Evolutionary conservation across 1,284 basidiomycete genomes (phyloP), one percentile per base, ranked within the genome.

Genomic region (Boletus putidus): DNA sequence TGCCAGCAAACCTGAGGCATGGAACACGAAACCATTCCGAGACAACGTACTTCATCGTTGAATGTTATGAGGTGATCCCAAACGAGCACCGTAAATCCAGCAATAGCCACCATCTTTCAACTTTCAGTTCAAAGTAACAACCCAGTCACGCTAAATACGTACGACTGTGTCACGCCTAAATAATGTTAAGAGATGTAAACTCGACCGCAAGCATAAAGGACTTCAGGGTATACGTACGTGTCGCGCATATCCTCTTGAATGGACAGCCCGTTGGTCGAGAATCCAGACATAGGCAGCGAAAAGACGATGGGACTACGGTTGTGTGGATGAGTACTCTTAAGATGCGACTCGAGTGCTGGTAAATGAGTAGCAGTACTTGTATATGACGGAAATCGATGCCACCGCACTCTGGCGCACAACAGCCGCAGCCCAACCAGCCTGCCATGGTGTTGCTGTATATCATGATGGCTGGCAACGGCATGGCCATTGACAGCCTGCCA

Each of bases 41-140:
- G 42, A 43, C 21, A 9, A 58, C 68, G 5, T 56, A 79, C 76
- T 65, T 81, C 78, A 31, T 78, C 75, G 4, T 60, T 65, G 49
- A 82, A 76, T 2, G 80, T 79, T 59, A 79, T 62, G 18, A 79
- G 33, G 59, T 82, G 80, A 54, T 82, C 81, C 74, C 77, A 82
- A 18, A 81, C 58, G n/a, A 82, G 70, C 16, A 78, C 64, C 9
- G 76, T 76, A 62, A 77, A 77, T 49, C 73, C 74, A 16, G 67
- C 66, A 21, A 76, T 54, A 35, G 78, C 80, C 39, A 82, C 72
- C 68, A 75, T 77, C 81, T 67, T 49, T 25, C 29, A n/a, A 36
- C 9, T 18, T 14, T 63, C 23, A 66, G 47, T 31, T 49, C 29
- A 15, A 35, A 42, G 15, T 20, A 25, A 55, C 18, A 25, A 21